Evolutionary conservation across 768 basidiomycete genomes (phyloP), one percentile per base, ranked within the genome.

Genomic region (Tulasnella sp.): DNA sequence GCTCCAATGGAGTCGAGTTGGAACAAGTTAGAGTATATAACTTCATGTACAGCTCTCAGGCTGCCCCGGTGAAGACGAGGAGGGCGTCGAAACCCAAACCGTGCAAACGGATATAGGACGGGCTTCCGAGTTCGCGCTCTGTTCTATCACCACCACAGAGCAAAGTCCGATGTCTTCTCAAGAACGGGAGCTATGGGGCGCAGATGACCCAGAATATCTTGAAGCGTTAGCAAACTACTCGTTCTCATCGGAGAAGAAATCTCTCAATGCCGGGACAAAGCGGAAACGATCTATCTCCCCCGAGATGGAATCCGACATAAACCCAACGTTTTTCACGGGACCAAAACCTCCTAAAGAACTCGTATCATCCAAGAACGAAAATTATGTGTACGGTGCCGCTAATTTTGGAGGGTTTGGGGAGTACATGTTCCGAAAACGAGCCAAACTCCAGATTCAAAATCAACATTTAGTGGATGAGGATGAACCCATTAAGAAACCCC

Each of bases 341-440:
- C 42, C 37, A 25, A 58, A 25, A 36, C 40, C 14, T 29, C 38
- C 29, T 25, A 78, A 71, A 54, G 71, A 39, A 22, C n/a, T 37
- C 37, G 15, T 52, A 58, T 31, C 58, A 17, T 31, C 69, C 31
- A n/a, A 58, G 34, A 76, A 77, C 45, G 67, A 74, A 29, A 54
- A 79, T 25, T 78, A 86, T 31, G 86, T 88, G 11, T 97, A 96
- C 81, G 93, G 91, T 0, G 88, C 92, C 2, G 88, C 91, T 38
- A 88, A 85, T 42, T 98, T 96, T 81, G 95, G 93, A 17, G 89
- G 88, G 0, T 93, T 89, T 78, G 93, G 92, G 0, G 91, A 96
- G 80, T 98, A 97, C 81, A 94, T 97, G 93, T 83, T 86, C 2
- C 86, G 95, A 77, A 98, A 98, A 83, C 89, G 97, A 2, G 91